Percentiles rank a stretch among this genome's conserved stretches.
Conservation (phyloP, 2,329 filamentous ascomycete species). For the Epichloe bromicola region DNA sequence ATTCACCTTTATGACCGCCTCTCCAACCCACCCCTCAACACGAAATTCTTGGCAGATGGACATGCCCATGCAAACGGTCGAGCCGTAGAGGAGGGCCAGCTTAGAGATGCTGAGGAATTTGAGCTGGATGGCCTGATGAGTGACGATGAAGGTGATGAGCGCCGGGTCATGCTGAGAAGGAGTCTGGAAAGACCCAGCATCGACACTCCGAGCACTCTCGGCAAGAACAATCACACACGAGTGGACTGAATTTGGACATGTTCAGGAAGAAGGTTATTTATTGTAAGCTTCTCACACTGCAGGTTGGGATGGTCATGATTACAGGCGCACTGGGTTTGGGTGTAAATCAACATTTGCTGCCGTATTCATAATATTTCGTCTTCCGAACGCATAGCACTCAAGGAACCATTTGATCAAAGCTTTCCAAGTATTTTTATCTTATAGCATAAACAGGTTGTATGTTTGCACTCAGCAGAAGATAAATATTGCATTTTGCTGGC, state of each 20-base stretch:
- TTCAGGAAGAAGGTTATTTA: neutral
- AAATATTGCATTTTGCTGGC: too few relatives aligned
- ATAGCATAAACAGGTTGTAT: neutral
- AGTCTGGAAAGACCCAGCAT: constrained; percentile 19
- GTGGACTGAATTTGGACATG: constrained; percentile 9
- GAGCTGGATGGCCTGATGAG: constrained; percentile 84
- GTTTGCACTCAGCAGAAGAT: too few relatives aligned
- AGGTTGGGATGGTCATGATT: neutral
- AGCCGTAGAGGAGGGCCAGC: constrained; percentile 37
- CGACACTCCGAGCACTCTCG: constrained; percentile 28
- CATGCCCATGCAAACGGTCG: constrained; percentile 20
- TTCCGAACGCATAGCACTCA: neutral
- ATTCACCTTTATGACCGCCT: constrained; percentile 67
- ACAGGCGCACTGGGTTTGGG: neutral
- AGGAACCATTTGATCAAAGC: neutral
- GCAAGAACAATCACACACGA: constrained; percentile 19
- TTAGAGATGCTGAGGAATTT: constrained; percentile 81
- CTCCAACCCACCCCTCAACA: constrained; percentile 22
- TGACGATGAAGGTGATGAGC: constrained; percentile 63
- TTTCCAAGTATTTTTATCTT: neutral
- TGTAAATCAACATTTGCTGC: neutral
- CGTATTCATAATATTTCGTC: neutral
- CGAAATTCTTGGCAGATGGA: constrained; percentile 26
- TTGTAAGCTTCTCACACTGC: neutral
- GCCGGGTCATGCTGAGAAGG: constrained; percentile 23